Evolutionary conservation across 495 filamentous ascomycete genomes (phyloP), one percentile per base, ranked within the genome.

Genomic region (Hypomontagnella monticulosa): DNA sequence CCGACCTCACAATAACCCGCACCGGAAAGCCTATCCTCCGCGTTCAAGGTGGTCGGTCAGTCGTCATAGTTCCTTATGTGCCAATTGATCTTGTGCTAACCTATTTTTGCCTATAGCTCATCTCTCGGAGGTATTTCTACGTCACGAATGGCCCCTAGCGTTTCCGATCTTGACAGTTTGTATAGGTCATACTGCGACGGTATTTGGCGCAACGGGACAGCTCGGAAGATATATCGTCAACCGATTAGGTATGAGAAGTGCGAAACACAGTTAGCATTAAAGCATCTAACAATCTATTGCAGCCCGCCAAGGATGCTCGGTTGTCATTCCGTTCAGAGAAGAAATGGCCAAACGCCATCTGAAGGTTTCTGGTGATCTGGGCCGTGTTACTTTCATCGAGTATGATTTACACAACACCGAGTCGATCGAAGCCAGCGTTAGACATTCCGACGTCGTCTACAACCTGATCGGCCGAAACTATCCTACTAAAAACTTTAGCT

Each of bases 201-300:
- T 99, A 71, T 99, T 99, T 78, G 95, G 95, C 78, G 96, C 96
- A 63, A 97, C 94, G 40, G 95, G 95, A 64, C 93, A 96, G 76
- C 84, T 99, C 37, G 95, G 95, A 71, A 89, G 95, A 71, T 99
- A 99, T 77, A 96, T 99, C 78, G 95, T 98, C 71, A 96, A 96
- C 79, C 86, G 90, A 71, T 87, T 99, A 72, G 95, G 95, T 96
- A 85, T 66, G 84, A 50, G 60, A 9, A 37, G 40, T 20, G 34
- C 40, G 42, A 33, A 48, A n/a, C 19, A 48, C 41, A 47, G 64
- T 40, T 53, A 16, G 23, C 5, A 16, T 10, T 20, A 47, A 12
- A 36, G 38, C 36, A 36, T 47, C 32, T 65, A 66, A 63, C 60
- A 48, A 76, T 85, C 84, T 73, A 36, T 14, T 59, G 71, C 69